Percentiles rank a stretch among this genome's conserved stretches.
Conservation (phyloP, 805 yeast genomes). For the Myxozyma lipomycoides region DNA sequence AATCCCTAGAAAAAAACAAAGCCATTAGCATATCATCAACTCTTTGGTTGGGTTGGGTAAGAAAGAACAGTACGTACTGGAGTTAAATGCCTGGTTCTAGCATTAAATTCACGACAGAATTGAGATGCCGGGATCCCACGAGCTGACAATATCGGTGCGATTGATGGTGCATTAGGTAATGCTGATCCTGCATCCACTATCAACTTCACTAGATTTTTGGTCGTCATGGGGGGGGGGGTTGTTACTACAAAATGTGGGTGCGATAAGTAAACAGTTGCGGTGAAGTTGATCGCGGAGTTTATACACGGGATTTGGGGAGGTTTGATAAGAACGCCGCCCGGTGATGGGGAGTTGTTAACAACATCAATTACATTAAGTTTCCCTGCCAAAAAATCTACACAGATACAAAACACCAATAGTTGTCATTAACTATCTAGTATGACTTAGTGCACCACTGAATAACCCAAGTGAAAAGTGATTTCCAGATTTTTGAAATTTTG, state of each 20-base stretch:
- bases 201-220: conserved; percentile 58
- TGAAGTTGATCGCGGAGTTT: background rate
- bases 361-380: no score
- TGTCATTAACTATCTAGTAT: no score
- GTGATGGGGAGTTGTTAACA: background rate
- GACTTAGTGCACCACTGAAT: background rate
- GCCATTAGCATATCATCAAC: background rate
- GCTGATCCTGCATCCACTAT: conserved; percentile 97
- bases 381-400: no score
- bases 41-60: no score
- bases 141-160: conserved; percentile 97
- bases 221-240: background rate
- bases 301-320: background rate
- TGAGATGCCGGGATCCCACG: conserved; percentile 98
- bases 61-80: conserved; percentile 44
- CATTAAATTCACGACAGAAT: conserved; percentile 96
- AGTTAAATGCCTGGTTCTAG: conserved; percentile 81
- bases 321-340: background rate
- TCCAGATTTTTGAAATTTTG: conserved; percentile 6
- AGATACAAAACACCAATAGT: no score
- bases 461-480: background rate
- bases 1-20: conserved; percentile 45
- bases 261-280: background rate
- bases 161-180: conserved; percentile 92
- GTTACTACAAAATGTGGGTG: background rate